Evolutionary conservation across 331 rosid genomes (phyloP).

Genomic region (Quercus lobata): DNA sequence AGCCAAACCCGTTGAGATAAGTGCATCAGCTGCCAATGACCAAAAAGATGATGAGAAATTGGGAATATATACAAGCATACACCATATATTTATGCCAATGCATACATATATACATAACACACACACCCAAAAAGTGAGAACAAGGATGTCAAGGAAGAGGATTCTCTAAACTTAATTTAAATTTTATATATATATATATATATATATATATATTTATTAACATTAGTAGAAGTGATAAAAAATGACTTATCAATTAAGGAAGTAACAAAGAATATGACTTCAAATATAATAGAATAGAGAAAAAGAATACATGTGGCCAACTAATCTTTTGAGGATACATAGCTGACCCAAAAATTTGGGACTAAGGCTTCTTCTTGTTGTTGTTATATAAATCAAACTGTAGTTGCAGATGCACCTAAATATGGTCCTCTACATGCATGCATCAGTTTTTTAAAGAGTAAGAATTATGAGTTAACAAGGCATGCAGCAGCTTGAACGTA

Average conservation of each 20-base stretch:
- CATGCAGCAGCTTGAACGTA: background rate
- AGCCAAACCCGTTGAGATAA: constrained; percentile 82
- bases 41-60: background rate
- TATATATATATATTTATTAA: too few species aligned
- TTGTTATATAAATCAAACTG: background rate
- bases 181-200: too few species aligned
- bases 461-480: background rate
- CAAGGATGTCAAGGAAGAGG: background rate
- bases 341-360: too few species aligned
- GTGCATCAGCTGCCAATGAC: constrained; percentile 85
- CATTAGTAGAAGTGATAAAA: too few species aligned
- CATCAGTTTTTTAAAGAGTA: background rate
- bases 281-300: too few species aligned
- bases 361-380: too few species aligned
- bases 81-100: background rate
- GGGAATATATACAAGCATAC: background rate
- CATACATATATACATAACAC: background rate
- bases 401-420: background rate
- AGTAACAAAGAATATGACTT: too few species aligned
- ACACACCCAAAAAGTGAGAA: background rate
- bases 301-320: too few species aligned
- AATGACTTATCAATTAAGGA: too few species aligned
- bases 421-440: background rate
- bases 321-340: too few species aligned
- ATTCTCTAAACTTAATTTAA: background rate